Evolutionary conservation across 177 flowering plant species (phyloP).

Genomic region (Telopea speciosissima): DNA sequence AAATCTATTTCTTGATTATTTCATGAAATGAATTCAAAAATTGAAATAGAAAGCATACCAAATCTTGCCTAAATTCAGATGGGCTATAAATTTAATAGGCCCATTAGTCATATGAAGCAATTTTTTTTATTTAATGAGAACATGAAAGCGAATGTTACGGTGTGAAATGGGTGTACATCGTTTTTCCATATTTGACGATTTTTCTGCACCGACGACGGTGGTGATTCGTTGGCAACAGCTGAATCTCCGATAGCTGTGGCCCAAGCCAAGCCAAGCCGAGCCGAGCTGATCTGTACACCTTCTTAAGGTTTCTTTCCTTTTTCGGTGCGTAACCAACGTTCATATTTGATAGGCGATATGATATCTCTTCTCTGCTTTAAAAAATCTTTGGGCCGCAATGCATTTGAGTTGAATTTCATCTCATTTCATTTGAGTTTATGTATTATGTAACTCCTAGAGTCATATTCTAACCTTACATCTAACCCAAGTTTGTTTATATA

Average conservation of each 20-base stretch:
- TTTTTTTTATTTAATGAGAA: no score
- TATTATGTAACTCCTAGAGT: slow-evolving; percentile 40
- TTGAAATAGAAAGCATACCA: no score
- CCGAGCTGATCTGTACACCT: slow-evolving; percentile 5
- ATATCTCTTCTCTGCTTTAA: no score
- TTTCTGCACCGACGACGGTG: slow-evolving; percentile 22
- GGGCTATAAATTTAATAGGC: no score
- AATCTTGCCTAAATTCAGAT: no score
- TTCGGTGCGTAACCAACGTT: neutral
- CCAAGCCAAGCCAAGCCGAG: slow-evolving; percentile 6
- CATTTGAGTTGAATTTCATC: slow-evolving; percentile 47
- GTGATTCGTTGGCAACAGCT: slow-evolving; percentile 36
- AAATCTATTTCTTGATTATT: no score
- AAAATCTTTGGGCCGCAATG: slow-evolving; percentile 2
- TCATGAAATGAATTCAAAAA: no score
- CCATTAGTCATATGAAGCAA: no score
- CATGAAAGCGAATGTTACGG: neutral
- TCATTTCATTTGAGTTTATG: slow-evolving; percentile 48
- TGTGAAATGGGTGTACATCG: neutral
- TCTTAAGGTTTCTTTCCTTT: neutral
- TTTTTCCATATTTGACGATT: slow-evolving; percentile 13
- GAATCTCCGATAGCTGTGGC: slow-evolving; percentile 19
- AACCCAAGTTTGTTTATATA: slow-evolving; percentile 58
- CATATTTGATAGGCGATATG: no score
- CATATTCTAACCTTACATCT: slow-evolving; percentile 38